Conservation (phyloP, 352 stramenopile genomes). For the Thalassiosira hispida region DNA sequence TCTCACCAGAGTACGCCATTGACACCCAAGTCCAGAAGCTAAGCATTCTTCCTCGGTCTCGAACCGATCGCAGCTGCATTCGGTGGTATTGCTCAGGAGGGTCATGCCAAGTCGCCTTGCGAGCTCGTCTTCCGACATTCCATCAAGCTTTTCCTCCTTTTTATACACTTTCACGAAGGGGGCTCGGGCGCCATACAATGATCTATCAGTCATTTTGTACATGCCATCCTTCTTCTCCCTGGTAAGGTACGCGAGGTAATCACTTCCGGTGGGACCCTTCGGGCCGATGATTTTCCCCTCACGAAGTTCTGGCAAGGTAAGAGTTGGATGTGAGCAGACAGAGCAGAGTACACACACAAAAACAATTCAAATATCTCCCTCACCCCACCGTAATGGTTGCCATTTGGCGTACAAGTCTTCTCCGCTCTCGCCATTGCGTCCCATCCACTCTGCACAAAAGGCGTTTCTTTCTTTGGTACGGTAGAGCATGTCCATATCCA, state of each 20-base stretch:
- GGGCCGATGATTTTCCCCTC: conserved; percentile 44
- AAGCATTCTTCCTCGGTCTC: conserved; percentile 43
- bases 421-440: conserved; percentile 46
- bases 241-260: conserved; percentile 52
- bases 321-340: no score
- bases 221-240: conserved; percentile 44
- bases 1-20: conserved; percentile 21
- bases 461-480: conserved; percentile 46
- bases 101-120: conserved; percentile 31
- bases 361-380: not conserved
- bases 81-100: conserved; percentile 32
- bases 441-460: conserved; percentile 58
- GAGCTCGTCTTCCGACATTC: conserved; percentile 52
- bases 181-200: conserved; percentile 43
- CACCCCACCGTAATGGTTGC: conserved; percentile 16
- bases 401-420: conserved; percentile 51
- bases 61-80: conserved; percentile 44
- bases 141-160: conserved; percentile 56
- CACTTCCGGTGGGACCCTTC: conserved; percentile 44
- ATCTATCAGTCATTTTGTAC: conserved; percentile 58
- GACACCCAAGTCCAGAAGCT: conserved; percentile 33
- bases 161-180: conserved; percentile 54
- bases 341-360: no score
- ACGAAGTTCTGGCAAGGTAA: conserved; percentile 25
- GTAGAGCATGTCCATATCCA: conserved; percentile 64